These are phyloP conservation scores for Sphagnum magellanicum DNA, from an alignment of 228 moss, liverwort and hornwort species.

Conservation along the genomic window DNA sequence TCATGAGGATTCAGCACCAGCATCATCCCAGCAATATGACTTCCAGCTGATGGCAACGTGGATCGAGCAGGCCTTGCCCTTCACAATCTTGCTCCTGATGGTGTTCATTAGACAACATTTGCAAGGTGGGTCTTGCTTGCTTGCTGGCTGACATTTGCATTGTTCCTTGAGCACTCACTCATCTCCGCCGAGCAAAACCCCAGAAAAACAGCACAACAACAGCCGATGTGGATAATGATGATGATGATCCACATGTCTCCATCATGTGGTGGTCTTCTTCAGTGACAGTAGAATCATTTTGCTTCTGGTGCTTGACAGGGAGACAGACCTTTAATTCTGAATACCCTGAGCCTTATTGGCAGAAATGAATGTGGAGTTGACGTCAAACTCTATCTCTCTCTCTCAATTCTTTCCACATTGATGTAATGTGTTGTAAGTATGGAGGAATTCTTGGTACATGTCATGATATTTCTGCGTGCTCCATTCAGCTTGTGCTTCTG, in stretches of 20 bases:
- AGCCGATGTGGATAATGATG: no score
- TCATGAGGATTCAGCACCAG: conserved; percentile 54
- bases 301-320: background rate
- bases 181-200: background rate
- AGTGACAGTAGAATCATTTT: background rate
- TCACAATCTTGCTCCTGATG: conserved; percentile 86
- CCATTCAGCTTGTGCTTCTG: no score
- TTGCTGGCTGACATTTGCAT: background rate
- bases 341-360: no score
- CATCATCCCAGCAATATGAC: conserved; percentile 67
- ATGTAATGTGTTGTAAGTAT: no score
- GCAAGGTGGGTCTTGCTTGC: conserved; percentile 41
- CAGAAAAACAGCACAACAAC: background rate
- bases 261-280: background rate
- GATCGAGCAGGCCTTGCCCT: conserved; percentile 96
- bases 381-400: no score
- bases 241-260: no score
- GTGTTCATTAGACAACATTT: conserved; percentile 96
- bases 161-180: background rate
- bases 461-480: no score
- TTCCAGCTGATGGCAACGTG: conserved; percentile 95
- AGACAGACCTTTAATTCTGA: no score
- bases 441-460: no score
- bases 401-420: no score
- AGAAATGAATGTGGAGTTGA: no score